phyloP scores from a whole-genome alignment of 345 rosid genomes.

The Mallotus nudiflorus region DNA sequence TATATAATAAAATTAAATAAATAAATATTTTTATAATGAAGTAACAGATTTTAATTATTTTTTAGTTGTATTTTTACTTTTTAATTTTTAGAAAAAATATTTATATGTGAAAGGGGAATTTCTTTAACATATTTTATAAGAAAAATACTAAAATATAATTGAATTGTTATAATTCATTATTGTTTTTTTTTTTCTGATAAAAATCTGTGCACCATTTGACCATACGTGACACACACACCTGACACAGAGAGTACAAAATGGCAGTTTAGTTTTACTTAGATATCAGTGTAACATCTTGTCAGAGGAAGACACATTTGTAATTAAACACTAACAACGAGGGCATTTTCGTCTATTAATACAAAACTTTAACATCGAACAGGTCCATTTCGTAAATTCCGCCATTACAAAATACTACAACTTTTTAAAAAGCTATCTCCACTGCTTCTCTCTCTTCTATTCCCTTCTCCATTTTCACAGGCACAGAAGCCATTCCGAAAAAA shows the following conservation, averaged over 20 bases:
- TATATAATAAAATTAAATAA: no score
- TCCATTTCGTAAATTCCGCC: constrained; percentile 40
- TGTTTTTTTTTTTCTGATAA: no score
- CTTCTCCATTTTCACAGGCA: neutral
- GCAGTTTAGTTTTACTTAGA: neutral
- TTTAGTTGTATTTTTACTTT: no score
- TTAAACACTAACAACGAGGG: neutral
- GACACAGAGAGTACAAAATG: neutral
- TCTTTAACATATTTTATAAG: no score
- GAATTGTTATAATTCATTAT: no score
- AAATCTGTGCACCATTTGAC: no score
- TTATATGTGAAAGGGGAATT: no score
- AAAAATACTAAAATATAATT: no score
- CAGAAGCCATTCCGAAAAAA: no score
- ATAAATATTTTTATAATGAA: no score
- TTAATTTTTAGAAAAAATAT: no score
- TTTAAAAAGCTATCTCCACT: constrained; percentile 12
- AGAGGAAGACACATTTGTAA: neutral
- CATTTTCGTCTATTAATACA: constrained; percentile 13
- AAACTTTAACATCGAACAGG: constrained; percentile 1
- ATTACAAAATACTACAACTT: constrained; percentile 1
- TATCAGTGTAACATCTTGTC: neutral
- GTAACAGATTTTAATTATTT: no score
- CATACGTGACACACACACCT: neutral
- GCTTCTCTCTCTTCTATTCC: neutral